A percentile compares a stretch with the other conserved stretches of the same genome.
phyloP scores from a whole-genome alignment of 2,329 filamentous ascomycete species.

The Claviceps capensis region DNA sequence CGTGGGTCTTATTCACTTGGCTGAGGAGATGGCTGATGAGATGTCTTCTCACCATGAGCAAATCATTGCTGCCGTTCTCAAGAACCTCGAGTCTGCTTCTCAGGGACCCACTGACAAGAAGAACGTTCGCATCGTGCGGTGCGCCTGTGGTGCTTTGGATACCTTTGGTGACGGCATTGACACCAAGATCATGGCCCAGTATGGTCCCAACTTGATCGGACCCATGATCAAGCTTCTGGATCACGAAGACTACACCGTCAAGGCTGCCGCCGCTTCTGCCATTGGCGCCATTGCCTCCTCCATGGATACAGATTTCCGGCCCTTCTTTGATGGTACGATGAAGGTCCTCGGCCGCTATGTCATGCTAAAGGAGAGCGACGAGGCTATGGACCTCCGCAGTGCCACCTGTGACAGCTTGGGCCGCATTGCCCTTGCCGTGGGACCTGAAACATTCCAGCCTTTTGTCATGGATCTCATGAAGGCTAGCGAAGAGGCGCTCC shows the following conservation, averaged over 20 bases:
- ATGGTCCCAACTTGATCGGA: slow-evolving; percentile 70
- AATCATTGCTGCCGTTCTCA: slow-evolving; percentile 71
- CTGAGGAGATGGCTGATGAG: slow-evolving; percentile 86
- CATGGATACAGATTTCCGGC: slow-evolving; percentile 67
- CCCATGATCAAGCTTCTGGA: slow-evolving; percentile 73
- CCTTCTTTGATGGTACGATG: slow-evolving; percentile 91
- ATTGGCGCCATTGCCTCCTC: slow-evolving; percentile 83
- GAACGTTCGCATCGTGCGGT: slow-evolving; percentile 75
- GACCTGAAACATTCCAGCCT: slow-evolving; percentile 72
- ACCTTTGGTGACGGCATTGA: slow-evolving; percentile 85
- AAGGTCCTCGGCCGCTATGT: slow-evolving; percentile 74
- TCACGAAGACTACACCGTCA: slow-evolving; percentile 78
- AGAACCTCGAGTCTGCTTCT: slow-evolving; percentile 75
- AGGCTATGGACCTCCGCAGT: slow-evolving; percentile 79
- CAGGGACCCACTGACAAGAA: slow-evolving; percentile 56
- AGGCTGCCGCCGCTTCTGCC: slow-evolving; percentile 77
- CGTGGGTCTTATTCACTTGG: slow-evolving; percentile 75
- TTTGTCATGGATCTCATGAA: slow-evolving; percentile 86
- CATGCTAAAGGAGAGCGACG: slow-evolving; percentile 73
- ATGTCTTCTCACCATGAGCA: slow-evolving; percentile 73
- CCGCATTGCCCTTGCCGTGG: slow-evolving; percentile 81
- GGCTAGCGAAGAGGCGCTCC: slow-evolving; percentile 79
- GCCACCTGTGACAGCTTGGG: slow-evolving; percentile 88
- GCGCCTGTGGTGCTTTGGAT: slow-evolving; percentile 80
- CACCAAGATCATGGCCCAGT: slow-evolving; percentile 58